Evolutionary conservation across 495 filamentous ascomycete species (phyloP).

Genomic region (Penicillium parvum): DNA sequence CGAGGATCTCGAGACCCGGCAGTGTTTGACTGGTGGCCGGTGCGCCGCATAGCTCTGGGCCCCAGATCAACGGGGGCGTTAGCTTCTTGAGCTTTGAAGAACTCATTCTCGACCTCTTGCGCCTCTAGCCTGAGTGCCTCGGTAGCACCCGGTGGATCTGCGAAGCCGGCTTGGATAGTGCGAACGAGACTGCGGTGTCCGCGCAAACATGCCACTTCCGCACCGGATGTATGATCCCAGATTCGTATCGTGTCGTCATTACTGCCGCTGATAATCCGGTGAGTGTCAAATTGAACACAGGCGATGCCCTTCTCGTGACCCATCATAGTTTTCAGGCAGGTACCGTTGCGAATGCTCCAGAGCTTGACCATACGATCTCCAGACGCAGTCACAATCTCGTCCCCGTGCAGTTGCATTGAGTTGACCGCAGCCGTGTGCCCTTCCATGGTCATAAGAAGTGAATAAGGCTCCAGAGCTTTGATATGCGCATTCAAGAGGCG

Average conservation of each 20-base stretch:
- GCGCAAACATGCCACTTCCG: constrained; percentile 80
- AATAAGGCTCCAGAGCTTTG: constrained; percentile 52
- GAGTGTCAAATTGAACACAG: constrained; percentile 95
- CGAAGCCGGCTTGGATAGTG: constrained; percentile 90
- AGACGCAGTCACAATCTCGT: constrained; percentile 88
- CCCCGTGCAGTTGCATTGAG: constrained; percentile 82
- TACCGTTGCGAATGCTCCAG: constrained; percentile 82
- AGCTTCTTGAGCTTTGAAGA: constrained; percentile 63
- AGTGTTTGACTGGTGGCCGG: constrained; percentile 57
- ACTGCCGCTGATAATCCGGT: constrained; percentile 91
- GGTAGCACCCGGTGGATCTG: constrained; percentile 74
- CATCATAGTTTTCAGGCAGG: constrained; percentile 67
- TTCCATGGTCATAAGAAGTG: constrained; percentile 69
- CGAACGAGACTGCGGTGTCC: constrained; percentile 82
- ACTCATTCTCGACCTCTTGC: constrained; percentile 63
- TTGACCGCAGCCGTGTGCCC: constrained; percentile 93
- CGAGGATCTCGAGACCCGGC: constrained; percentile 66
- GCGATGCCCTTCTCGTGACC: constrained; percentile 96
- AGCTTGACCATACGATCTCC: constrained; percentile 89
- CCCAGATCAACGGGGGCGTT: constrained; percentile 47
- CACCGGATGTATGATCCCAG: constrained; percentile 76
- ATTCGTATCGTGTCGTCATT: constrained; percentile 94
- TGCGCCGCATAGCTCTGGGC: constrained; percentile 42
- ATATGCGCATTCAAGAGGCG: constrained; percentile 36
- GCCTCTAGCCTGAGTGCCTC: constrained; percentile 70